These are phyloP conservation scores for Ophiostoma himal-ulmi DNA, from an alignment of 2,329 filamentous ascomycete genomes.

Conservation along the genomic window DNA sequence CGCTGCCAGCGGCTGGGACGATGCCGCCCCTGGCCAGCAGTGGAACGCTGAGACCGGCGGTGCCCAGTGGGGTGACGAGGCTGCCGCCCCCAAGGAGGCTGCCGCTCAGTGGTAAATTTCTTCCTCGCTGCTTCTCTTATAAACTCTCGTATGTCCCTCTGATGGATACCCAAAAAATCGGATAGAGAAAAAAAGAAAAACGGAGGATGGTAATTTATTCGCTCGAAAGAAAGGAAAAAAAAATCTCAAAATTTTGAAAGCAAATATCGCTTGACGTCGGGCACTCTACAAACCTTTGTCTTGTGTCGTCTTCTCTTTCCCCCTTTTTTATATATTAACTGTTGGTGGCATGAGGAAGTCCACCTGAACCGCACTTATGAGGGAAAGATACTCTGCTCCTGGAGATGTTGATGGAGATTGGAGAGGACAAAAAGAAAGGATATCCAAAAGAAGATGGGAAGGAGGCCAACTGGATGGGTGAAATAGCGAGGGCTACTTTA, in stretches of 20 bases:
- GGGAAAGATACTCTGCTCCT: slow-evolving; percentile 92
- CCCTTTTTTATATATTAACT: slow-evolving; percentile 15
- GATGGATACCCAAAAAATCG: slow-evolving; percentile 9
- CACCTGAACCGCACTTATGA: slow-evolving; percentile 80
- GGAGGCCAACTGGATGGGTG: neutral
- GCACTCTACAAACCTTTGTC: slow-evolving; percentile 10
- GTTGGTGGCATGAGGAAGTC: slow-evolving; percentile 31
- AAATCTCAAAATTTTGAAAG: slow-evolving; percentile 16
- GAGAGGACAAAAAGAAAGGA: neutral
- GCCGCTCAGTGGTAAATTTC: slow-evolving; percentile 45
- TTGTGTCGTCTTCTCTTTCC: slow-evolving; percentile 15
- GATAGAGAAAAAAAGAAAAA: slow-evolving; percentile 19
- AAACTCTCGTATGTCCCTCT: neutral
- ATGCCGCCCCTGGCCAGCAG: slow-evolving; percentile 61
- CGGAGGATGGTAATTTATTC: slow-evolving; percentile 20
- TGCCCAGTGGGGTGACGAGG: slow-evolving; percentile 49
- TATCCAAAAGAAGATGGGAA: neutral
- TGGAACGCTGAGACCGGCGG: slow-evolving; percentile 59
- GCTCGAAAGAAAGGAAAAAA: slow-evolving; percentile 17
- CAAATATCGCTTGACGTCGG: slow-evolving; percentile 9
- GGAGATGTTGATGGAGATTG: neutral
- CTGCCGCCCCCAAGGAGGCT: slow-evolving; percentile 40
- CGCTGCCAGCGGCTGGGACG: slow-evolving; percentile 45
- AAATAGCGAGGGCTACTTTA: neutral
- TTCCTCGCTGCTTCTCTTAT: neutral